phyloP scores from a whole-genome alignment of 345 rosid genomes.

The Hirschfeldia incana region DNA sequence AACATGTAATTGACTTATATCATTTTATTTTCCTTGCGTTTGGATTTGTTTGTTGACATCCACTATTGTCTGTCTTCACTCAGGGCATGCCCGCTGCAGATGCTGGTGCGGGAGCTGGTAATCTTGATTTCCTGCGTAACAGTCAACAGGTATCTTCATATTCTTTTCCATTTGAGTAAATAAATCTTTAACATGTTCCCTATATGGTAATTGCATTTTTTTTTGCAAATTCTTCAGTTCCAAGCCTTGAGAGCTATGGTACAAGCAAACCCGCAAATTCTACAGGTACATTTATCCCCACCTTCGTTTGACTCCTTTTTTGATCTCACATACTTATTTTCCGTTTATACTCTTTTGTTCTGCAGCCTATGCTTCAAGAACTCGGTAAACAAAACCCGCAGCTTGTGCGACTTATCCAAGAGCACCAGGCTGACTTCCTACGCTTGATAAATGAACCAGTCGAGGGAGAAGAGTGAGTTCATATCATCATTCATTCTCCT shows the following conservation, averaged over 20 bases:
- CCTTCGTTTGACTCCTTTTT: not conserved
- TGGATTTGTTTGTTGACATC: constrained; percentile 9
- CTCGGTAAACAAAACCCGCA: constrained; percentile 92
- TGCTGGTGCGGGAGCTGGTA: constrained; percentile 71
- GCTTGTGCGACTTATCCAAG: constrained; percentile 83
- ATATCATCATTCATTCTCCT: not conserved
- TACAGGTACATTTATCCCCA: constrained; percentile 51
- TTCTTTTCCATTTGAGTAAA: not conserved
- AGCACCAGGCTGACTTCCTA: constrained; percentile 87
- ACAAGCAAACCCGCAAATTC: constrained; percentile 82
- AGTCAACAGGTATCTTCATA: constrained; percentile 72
- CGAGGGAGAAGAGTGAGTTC: constrained; percentile 90
- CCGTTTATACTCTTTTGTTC: constrained; percentile 9
- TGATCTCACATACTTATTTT: not conserved
- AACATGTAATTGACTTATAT: not conserved
- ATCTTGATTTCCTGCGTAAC: constrained; percentile 86
- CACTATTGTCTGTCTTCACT: constrained; percentile 7
- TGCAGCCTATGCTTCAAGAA: constrained; percentile 96
- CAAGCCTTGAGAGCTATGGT: constrained; percentile 89
- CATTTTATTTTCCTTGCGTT: not conserved
- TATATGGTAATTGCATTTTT: not conserved
- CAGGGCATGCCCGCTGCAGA: constrained; percentile 93
- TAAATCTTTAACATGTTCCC: not conserved
- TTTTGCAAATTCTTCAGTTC: constrained; percentile 45
- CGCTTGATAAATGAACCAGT: constrained; percentile 84